A percentile compares a stretch with the other conserved stretches of the same genome.
phyloP scores from a whole-genome alignment of 2,329 filamentous ascomycete genomes.

The Sporothrix dimorphospora region DNA sequence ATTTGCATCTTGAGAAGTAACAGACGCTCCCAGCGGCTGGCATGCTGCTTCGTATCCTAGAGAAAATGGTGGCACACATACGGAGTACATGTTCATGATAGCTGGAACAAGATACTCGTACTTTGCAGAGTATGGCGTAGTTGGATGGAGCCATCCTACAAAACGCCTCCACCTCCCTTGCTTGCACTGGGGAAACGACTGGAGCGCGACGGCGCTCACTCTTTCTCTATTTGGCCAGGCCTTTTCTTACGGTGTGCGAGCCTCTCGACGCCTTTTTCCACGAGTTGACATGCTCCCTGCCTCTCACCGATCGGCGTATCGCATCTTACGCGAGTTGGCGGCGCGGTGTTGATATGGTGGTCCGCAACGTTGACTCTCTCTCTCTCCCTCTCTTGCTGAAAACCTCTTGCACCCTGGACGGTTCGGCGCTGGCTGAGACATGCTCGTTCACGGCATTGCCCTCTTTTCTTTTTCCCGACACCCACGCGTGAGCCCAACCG shows the following conservation, averaged over 20 bases:
- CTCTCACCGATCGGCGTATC: background rate
- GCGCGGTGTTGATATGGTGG: background rate
- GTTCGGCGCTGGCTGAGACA: slow-evolving; percentile 20
- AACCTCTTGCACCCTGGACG: background rate
- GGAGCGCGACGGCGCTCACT: background rate
- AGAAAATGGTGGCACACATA: background rate
- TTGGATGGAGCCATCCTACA: background rate
- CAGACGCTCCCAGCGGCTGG: background rate
- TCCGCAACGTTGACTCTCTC: no score
- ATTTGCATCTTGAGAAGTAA: no score
- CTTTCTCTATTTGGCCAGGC: background rate
- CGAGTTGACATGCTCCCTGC: background rate
- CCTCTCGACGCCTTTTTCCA: background rate
- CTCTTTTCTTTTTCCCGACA: background rate
- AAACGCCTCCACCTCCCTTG: slow-evolving; percentile 21
- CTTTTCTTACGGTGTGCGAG: background rate
- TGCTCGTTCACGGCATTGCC: background rate
- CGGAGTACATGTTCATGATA: background rate
- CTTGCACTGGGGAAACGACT: slow-evolving; percentile 6
- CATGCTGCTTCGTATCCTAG: slow-evolving; percentile 5
- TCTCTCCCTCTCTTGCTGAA: background rate
- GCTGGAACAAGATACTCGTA: background rate
- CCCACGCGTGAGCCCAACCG: background rate
- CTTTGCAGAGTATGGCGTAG: slow-evolving; percentile 7
- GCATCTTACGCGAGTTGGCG: slow-evolving; percentile 14